Conservation (phyloP, 1,284 basidiomycete genomes). For the Sanghuangporus baumii region DNA sequence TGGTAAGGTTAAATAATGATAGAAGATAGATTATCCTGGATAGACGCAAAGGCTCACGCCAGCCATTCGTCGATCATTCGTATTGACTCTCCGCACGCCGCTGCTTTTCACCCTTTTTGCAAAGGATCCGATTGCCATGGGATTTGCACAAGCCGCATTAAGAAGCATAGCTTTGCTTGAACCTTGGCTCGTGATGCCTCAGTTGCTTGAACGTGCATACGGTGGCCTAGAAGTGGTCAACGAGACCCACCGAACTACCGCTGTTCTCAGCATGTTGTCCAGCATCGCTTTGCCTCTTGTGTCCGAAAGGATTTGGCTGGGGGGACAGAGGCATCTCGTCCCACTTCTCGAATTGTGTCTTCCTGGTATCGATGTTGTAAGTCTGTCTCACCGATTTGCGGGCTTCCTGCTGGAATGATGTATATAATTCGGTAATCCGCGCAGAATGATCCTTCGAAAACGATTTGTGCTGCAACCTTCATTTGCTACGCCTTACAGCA, state of each 20-base stretch:
- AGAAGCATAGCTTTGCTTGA: constrained; percentile 78
- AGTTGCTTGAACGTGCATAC: constrained; percentile 88
- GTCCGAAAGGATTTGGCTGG: constrained; percentile 72
- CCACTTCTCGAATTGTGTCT: constrained; percentile 88
- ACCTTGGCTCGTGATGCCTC: constrained; percentile 86
- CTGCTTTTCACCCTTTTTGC: constrained; percentile 94
- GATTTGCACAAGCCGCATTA: constrained; percentile 65
- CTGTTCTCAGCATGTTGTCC: constrained; percentile 85
- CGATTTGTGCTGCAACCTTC: constrained; percentile 76
- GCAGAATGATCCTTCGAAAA: constrained; percentile 92
- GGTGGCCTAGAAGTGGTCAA: constrained; percentile 90
- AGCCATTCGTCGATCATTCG: constrained; percentile 79
- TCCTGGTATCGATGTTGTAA: constrained; percentile 84
- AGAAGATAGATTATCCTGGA: not conserved
- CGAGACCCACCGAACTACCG: constrained; percentile 90
- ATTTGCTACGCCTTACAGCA: constrained; percentile 76
- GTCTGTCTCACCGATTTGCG: constrained; percentile 22
- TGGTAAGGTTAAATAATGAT: not conserved
- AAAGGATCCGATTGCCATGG: constrained; percentile 70
- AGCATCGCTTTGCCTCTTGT: constrained; percentile 77
- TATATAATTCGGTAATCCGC: not conserved
- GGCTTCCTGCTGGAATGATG: constrained; percentile 90
- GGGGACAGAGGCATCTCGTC: constrained; percentile 85
- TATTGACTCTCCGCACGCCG: constrained; percentile 79
- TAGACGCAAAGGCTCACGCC: constrained; percentile 76